Evolutionary conservation across 768 basidiomycete genomes (phyloP).

Genomic region (Lentinus brumalis): DNA sequence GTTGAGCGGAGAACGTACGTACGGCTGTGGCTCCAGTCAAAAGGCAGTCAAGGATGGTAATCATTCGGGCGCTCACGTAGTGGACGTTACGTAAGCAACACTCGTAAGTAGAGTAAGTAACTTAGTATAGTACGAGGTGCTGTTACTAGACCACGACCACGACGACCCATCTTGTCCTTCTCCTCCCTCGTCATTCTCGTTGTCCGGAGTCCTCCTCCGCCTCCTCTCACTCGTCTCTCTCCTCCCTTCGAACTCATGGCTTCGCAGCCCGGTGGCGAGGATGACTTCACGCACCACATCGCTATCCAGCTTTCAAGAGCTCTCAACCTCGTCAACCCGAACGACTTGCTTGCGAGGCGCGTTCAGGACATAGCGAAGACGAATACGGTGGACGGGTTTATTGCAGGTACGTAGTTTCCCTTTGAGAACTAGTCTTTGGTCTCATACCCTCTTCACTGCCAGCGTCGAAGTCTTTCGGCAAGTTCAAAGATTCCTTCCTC

Average conservation of each 20-base stretch:
- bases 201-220: too few relatives aligned
- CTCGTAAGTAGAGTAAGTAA: not conserved
- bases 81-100: too few relatives aligned
- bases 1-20: too few relatives aligned
- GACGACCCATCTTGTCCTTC: too few relatives aligned
- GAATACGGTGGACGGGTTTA: constrained; percentile 64
- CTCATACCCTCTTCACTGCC: not conserved
- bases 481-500: constrained; percentile 80
- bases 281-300: constrained; percentile 64
- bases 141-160: too few relatives aligned
- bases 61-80: too few relatives aligned
- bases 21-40: too few relatives aligned
- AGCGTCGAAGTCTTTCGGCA: constrained; percentile 84
- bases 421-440: not conserved
- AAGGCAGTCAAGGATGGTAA: too few relatives aligned
- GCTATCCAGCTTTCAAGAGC: constrained; percentile 81
- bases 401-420: constrained; percentile 51
- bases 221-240: too few relatives aligned
- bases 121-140: not conserved
- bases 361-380: constrained; percentile 82
- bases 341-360: constrained; percentile 76
- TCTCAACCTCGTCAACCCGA: constrained; percentile 80
- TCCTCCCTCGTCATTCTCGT: too few relatives aligned
- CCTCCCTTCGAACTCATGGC: constrained; percentile 2
- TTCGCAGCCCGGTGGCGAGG: constrained; percentile 20